Base-by-base conservation (phyloP, 805 yeast species). In the Zygoascus flipseniorum region DNA sequence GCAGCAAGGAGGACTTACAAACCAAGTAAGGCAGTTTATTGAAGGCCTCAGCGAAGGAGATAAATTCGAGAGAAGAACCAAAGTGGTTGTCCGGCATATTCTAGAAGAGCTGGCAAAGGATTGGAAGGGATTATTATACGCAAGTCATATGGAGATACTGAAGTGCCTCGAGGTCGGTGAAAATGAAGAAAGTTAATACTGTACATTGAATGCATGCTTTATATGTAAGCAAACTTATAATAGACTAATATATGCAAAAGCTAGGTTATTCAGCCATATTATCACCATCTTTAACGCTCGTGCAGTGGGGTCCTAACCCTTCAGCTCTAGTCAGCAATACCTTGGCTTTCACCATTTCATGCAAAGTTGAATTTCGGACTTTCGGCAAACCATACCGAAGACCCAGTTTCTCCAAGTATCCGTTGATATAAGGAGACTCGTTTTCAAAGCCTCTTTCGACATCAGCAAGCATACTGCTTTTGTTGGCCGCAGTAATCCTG, bases 371-470 rank as follows among this genome's bases (percentile, higher is more conserved):
- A 64, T 84, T 84, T 16, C 54, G 52, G 1, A 75, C 75, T 1
- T 83, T 76, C 1, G 70, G 60, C 1, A 73, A 47, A 0, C 74
- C 72, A 47, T 75, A 68, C 54, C 71, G 69, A 31, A 67, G 60
- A 1, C 87, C 95, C 51, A 81, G 68, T 6, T 62, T 65, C 1
- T 78, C 83, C 11, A 90, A 74, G 62, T 81, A 88, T 0, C 97
- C 97, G 65, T 90, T 93, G 55, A 92, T 83, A 65, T 78, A 85
- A 56, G 83, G 86, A 19, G 92, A 79, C 64, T 92, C 99, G 0
- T 93, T 86, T 14, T 73, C 76, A 79, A 76, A 54, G 65, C 73
- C 67, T 57, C 69, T 65, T 47, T 73, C 62, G 16, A 81, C 70
- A 61, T 92, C 98, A 54, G 79, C 81, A 48, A 86, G 71, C 90